Evolutionary conservation across 2,329 filamentous ascomycete genomes (phyloP).

Genomic region (Fusarium bactridioides): DNA sequence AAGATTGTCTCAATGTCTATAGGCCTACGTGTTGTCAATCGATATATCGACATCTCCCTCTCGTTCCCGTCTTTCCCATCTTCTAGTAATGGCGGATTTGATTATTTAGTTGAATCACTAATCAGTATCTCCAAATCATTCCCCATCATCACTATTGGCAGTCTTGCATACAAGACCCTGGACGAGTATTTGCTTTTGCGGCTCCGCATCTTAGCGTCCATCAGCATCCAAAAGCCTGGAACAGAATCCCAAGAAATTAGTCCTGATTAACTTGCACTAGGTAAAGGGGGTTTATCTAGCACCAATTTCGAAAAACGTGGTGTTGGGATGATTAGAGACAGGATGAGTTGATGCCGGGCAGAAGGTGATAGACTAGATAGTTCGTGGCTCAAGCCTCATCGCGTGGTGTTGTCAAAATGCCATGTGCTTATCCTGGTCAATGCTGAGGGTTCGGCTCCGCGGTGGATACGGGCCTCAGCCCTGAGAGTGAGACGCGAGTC

Average conservation of each 20-base stretch:
- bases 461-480: constrained; percentile 10
- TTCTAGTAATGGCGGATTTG: rapidly evolving
- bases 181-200: constrained; percentile 18
- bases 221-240: background rate
- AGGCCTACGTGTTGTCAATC: rapidly evolving
- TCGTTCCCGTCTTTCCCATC: background rate
- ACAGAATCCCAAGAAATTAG: background rate
- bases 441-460: constrained; percentile 23
- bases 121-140: background rate
- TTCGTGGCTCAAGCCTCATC: background rate
- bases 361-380: background rate
- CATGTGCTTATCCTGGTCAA: background rate
- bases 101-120: background rate
- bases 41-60: background rate
- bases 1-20: background rate
- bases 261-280: background rate
- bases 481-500: constrained; percentile 6
- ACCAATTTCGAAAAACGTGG: constrained; percentile 11
- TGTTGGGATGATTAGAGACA: background rate
- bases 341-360: background rate
- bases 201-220: constrained; percentile 14
- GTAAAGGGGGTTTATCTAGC: background rate
- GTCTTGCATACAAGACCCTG: background rate
- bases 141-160: background rate
- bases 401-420: background rate